Base-by-base conservation (phyloP, 305 asterid genomes). In the Coffea humblotiana region DNA sequence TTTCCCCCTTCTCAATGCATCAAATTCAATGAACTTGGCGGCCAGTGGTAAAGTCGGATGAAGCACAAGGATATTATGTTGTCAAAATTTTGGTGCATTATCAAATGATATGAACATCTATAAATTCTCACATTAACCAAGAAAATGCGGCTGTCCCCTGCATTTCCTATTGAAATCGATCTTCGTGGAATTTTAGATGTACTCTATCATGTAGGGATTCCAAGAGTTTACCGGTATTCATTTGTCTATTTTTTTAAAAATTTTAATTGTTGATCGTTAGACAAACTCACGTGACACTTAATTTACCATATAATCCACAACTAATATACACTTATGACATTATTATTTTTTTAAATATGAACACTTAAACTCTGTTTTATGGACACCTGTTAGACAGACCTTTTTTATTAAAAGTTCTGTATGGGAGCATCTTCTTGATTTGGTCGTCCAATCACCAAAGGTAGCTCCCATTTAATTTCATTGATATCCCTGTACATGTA, bases 101-200 rank as follows among this genome's bases (percentile, higher is more conserved):
- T 67, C 72, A 67, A 67, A 16, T 67, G 25, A 67, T 16, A 67
- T 15, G 72, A 67, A 67, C 72, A 35, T 67, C 48, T 67, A 65
- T 67, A 67, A 67, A 35, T 67, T 35, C 49, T 67, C 25, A 32
- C 48, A 67, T 0, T 16, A 67, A 67, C 25, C 48, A 67, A 67
- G 10, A 35, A 67, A 35, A 35, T 67, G 72, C 49, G 18, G 18
- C 48, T 16, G 25, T 1, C 10, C 10, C 11, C n/a, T 15, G 47
- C 4, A 32, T 66, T 4, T 67, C 25, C 25, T 7, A 16, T 67
- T 15, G n/a, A 67, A 35, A 15, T 67, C 0, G 14, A 23, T 14
- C 37, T 6, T 16, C 1, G 45, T 27, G 43, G 16, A 5, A 32
- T 66, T 13, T 32, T n/a, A 61, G 29, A 8, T 14, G 32, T 32